Evolutionary conservation across 192 early-diverging fungal species (phyloP), one percentile per base, ranked within the genome.

Genomic region (Entomortierella beljakovae): DNA sequence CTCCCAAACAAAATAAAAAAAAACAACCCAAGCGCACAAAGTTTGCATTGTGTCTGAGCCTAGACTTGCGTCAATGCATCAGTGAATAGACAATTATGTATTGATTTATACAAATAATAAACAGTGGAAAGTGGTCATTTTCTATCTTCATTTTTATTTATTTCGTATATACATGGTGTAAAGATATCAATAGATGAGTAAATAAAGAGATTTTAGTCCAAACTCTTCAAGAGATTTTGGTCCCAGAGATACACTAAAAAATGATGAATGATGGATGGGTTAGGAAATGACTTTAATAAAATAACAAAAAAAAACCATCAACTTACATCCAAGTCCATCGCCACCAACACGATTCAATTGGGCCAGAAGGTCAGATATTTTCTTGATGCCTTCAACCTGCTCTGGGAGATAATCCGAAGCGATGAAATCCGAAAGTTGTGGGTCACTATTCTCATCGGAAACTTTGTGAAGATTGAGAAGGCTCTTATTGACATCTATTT

Each of bases 281-380:
- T 31, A 55, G 16, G 5, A 15, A 7, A 55, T 25, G 9, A 55
- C 26, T 16, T 29, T 18, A 3, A 1, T 43, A 33, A 51, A 42
- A 15, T 3, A 50, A 23, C 6, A 35, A 18, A 4, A 55, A 23
- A n/a, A 6, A 57, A 31, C 4, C 31, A 6, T 13, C n/a, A 37
- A 55, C 71, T 67, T 74, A 74, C 71, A 38, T 48, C 84, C 55
- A 63, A 77, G 57, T 26, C 79, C 79, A 57, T 89, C 88, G 34
- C 83, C 85, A 34, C 84, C 84, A 43, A 86, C 84, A 46, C 86
- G 88, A 46, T 84, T 83, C 22, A 89, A 73, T 71, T 89, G 88
- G 46, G 84, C 85, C 38, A 87, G 77, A 61, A 86, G 81, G 52
- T 87, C 83, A 22, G 86, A 70, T 38, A 89, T 77, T 46, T 81